Percentiles rank a stretch among this genome's conserved stretches.
phyloP scores from a whole-genome alignment of 2,329 filamentous ascomycete genomes.

The Elsinoe arachidis region DNA sequence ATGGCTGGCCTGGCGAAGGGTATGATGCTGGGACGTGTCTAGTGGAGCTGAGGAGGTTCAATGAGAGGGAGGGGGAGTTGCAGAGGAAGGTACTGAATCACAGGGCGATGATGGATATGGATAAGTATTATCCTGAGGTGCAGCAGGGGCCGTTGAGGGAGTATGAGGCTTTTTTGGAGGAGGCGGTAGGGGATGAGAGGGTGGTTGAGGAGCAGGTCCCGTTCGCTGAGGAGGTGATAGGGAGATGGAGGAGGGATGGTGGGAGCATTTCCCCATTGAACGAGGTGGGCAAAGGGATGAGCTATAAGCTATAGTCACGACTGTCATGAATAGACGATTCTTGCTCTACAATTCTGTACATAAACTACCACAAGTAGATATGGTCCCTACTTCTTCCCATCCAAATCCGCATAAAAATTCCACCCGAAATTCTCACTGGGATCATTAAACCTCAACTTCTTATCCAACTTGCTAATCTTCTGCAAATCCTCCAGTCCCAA shows the following conservation, averaged over 20 bases:
- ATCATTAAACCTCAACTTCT: constrained; percentile 56
- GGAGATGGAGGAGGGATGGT: neutral
- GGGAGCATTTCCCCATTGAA: neutral
- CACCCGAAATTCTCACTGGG: constrained; percentile 48
- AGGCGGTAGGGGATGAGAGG: neutral
- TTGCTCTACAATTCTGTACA: neutral
- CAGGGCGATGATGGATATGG: neutral
- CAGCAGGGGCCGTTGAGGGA: neutral
- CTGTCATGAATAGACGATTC: neutral
- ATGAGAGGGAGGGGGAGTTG: neutral
- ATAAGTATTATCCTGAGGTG: neutral
- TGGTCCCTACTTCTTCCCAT: constrained; percentile 45
- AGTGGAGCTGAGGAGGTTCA: neutral
- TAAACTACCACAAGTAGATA: neutral
- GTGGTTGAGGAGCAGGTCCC: neutral
- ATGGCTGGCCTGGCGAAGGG: neutral
- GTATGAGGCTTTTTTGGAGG: neutral
- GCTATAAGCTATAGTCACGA: neutral
- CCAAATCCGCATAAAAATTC: constrained; percentile 51
- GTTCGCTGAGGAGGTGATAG: neutral
- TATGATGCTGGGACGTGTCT: neutral
- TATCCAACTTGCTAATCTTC: constrained; percentile 48
- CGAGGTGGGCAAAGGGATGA: neutral
- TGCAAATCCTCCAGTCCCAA: constrained; percentile 49
- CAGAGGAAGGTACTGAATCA: neutral